Conservation (phyloP, 2,329 filamentous ascomycete species). For the Talaromyces sp. region DNA sequence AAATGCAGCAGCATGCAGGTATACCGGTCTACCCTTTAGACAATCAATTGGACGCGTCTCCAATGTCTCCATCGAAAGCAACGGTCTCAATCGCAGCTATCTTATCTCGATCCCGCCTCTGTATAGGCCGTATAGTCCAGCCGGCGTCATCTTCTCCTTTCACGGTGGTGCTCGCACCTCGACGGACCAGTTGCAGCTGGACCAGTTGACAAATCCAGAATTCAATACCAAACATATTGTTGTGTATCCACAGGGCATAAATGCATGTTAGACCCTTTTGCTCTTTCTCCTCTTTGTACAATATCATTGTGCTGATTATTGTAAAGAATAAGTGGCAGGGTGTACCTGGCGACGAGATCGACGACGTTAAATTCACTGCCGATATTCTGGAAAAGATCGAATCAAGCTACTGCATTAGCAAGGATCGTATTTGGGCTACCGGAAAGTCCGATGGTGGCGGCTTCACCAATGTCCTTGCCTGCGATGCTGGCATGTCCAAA, state of each 20-base stretch:
- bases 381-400: background rate
- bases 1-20: background rate
- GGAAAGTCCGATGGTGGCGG: slow-evolving; percentile 56
- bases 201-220: background rate
- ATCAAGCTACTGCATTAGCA: slow-evolving; percentile 42
- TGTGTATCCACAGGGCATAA: slow-evolving; percentile 2
- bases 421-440: slow-evolving; percentile 40
- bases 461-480: slow-evolving; percentile 46
- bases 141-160: background rate
- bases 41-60: background rate
- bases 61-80: background rate
- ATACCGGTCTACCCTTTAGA: background rate
- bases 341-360: background rate
- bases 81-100: background rate
- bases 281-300: background rate
- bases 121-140: background rate
- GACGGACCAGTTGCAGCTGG: background rate
- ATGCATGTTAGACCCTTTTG: background rate
- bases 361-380: slow-evolving; percentile 5
- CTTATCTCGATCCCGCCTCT: background rate
- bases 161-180: background rate
- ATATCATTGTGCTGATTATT: background rate
- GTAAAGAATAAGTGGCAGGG: slow-evolving; percentile 6
- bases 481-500: slow-evolving; percentile 36
- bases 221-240: background rate